Percentiles rank a stretch among this genome's conserved stretches.
These are phyloP conservation scores for Pseudomicrostroma phylloplanum DNA, from an alignment of 1,284 basidiomycete genomes.

Conservation along the genomic window DNA sequence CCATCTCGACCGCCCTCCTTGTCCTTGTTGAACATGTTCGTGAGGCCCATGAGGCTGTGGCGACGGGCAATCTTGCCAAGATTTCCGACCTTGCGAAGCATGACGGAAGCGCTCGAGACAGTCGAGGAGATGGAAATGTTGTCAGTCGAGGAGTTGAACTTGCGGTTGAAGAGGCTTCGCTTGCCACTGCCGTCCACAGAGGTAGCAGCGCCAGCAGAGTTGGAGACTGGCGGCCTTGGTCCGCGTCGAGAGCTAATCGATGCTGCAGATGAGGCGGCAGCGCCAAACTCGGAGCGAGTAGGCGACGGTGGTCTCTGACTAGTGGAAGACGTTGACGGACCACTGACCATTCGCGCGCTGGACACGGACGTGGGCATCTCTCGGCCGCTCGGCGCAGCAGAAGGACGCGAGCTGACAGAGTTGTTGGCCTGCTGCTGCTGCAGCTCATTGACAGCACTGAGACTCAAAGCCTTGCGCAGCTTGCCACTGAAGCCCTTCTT, in stretches of 20 bases:
- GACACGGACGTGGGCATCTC: neutral
- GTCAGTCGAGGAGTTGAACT: slow-evolving; percentile 86
- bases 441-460: slow-evolving; percentile 37
- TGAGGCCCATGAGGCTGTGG: slow-evolving; percentile 83
- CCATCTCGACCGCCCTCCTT: slow-evolving; percentile 64
- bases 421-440: slow-evolving; percentile 15
- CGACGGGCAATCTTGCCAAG: slow-evolving; percentile 84
- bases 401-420: slow-evolving; percentile 9
- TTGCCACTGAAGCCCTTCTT: slow-evolving; percentile 40
- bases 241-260: slow-evolving; percentile 41
- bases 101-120: slow-evolving; percentile 88
- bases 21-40: slow-evolving; percentile 63
- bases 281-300: neutral
- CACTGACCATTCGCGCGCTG: too few relatives aligned
- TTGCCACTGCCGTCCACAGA: slow-evolving; percentile 26
- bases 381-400: slow-evolving; percentile 10
- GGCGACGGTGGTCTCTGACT: too few relatives aligned
- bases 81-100: slow-evolving; percentile 92
- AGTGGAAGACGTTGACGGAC: too few relatives aligned
- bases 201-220: neutral
- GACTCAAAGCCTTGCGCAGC: slow-evolving; percentile 40
- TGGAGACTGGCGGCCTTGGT: slow-evolving; percentile 33
- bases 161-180: slow-evolving; percentile 74
- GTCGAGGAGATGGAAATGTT: slow-evolving; percentile 95
- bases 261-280: slow-evolving; percentile 32